Evolutionary conservation across 2,329 filamentous ascomycete species (phyloP), one percentile per base, ranked within the genome.

Genomic region (Colletotrichum caudatum): DNA sequence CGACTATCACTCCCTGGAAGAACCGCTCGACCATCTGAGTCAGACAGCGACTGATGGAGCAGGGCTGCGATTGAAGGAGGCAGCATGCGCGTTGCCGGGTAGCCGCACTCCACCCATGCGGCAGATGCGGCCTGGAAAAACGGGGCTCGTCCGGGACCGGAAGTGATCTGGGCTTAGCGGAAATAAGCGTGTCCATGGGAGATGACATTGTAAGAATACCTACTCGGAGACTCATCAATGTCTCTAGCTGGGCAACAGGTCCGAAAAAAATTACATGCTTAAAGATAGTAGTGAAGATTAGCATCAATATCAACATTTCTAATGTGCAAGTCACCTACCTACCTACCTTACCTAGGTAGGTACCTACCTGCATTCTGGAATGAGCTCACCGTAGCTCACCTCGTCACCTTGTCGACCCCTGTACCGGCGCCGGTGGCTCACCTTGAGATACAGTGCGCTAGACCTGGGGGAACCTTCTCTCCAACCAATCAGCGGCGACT

Each of bases 401-500:
- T 39, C 3, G 16, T 50, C 18, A 61, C 56, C 48, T 60, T 59
- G 35, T 50, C 44, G 20, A 62, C 37, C 37, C 37, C 33, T 54
- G 56, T n/a, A 57, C 64, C 68, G 58, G 41, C 64, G 50, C 51
- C 64, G 68, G 64, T 59, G 33, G 68, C 58, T 46, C 58, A 67
- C 58, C 37, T 62, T 35, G 51, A 26, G 35, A 16, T 11, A 12
- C 59, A 12, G n/a, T 16, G 46, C 46, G 50, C 44, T 39, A 41
- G 65, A 60, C 20, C 53, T 56, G 46, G 16, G 58, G 20, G 37
- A 56, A 12, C 56, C 35, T 66, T 48, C 20, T 1, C 4, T 1
- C 4, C 37, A 57, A 18, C 78, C 78, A 80, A 80, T 80, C 64
- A 75, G 51, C 46, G 60, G 72, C 73, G 74, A 74, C 64, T 69